phyloP scores from a whole-genome alignment of 1,139 yeast genomes.

The Taphrina deformans region DNA sequence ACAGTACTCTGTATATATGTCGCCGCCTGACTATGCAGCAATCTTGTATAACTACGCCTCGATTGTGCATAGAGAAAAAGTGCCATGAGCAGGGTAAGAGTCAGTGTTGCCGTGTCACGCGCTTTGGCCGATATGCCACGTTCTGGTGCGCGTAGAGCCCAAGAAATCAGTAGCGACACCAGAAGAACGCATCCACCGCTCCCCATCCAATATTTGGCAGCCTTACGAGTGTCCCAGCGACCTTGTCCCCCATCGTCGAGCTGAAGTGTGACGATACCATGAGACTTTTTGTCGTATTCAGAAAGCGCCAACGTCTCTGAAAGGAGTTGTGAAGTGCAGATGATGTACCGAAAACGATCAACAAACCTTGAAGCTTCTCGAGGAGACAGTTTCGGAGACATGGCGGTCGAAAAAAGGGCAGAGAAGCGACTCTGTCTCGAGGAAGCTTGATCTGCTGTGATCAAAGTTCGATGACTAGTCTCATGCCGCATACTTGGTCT shows the following conservation, averaged over 20 bases:
- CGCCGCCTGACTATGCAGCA: conserved; percentile 45
- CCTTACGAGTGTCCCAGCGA: conserved; percentile 22
- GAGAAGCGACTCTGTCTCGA: conserved; percentile 22
- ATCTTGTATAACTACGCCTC: conserved; percentile 39
- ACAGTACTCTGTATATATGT: conserved; percentile 43
- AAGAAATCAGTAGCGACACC: conserved; percentile 44
- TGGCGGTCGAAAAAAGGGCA: conserved; percentile 36
- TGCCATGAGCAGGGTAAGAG: conserved; percentile 37
- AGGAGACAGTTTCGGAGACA: conserved; percentile 40
- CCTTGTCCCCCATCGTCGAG: conserved; percentile 18
- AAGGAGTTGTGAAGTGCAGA: conserved; percentile 51
- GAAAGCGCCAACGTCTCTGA: conserved; percentile 43
- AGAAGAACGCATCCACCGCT: conserved; percentile 48
- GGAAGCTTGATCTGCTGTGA: conserved; percentile 16
- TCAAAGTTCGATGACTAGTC: conserved; percentile 4
- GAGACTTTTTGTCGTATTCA: conserved; percentile 33
- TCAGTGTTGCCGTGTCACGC: conserved; percentile 40
- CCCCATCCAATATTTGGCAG: conserved; percentile 43
- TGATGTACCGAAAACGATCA: conserved; percentile 51
- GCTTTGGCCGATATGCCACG: conserved; percentile 16
- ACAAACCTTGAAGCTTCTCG: conserved; percentile 47
- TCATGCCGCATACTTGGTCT: conserved; percentile 5
- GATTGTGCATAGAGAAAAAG: conserved; percentile 39
- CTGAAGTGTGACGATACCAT: conserved; percentile 2
- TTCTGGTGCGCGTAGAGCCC: conserved; percentile 39